Base-by-base conservation (phyloP, 2,329 filamentous ascomycete species). In the Colletotrichum sp. region DNA sequence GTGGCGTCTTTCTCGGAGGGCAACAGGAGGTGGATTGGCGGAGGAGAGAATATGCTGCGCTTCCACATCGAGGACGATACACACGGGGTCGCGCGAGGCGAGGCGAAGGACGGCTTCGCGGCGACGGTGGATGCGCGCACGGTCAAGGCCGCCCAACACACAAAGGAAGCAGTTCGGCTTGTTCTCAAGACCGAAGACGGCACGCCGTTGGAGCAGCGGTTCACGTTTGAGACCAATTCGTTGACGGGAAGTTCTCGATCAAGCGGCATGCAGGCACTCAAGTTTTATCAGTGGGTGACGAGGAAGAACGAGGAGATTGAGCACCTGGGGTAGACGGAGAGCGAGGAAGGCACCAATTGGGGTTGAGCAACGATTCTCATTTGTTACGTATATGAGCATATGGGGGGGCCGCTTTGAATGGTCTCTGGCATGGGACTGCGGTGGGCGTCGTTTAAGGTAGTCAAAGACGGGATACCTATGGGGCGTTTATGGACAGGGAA, bases 251-350 rank as follows among this genome's bases (percentile, higher is more conserved):
- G 66, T 52, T 36, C 38, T 10, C 70, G 70, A 3, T 66, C 71
- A 55, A 67, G 59, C 10, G 38, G 26, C 38, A 63, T 73, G 36
- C 74, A 76, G 30, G 71, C 61, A 21, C 43, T 55, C 14, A 77
- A 74, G 66, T 77, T 77, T 52, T 73, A 74, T 28, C 43, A 56
- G 5, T 77, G 74, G 74, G 43, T 77, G 28, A 67, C 65, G 34
- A 28, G n/a, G 12, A 67, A 61, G 62, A 77, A 76, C 28, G 24
- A 43, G 16, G 65, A 58, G 4, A 71, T 77, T 24, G 63, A 73
- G 63, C 66, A 76, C 24, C n/a, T 73, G 21, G 52, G 24, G 18
- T 75, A 56, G 32, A 18, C 36, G 38, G 30, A 48, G 12, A 18
- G n/a, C 36, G n/a, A 30, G 30, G 24, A 56, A 32, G 36, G 26